Percentiles rank a stretch among this genome's conserved stretches.
Conservation (phyloP, 2,329 filamentous ascomycete species). For the Orbilia ellipsospora region DNA sequence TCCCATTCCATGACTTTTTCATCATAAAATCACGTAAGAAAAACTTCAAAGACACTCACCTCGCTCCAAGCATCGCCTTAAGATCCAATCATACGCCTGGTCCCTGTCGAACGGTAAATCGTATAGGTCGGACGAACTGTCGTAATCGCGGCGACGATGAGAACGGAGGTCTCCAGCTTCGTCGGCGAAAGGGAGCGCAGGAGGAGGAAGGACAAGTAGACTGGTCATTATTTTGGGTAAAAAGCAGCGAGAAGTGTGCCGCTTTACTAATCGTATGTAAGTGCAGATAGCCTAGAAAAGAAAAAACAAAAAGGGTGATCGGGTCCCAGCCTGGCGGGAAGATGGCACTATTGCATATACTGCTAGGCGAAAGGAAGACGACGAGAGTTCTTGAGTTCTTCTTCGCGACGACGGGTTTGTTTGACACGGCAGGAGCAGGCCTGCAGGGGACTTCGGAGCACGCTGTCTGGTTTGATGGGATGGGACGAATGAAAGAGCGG, state of each 20-base stretch:
- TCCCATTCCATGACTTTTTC: background rate
- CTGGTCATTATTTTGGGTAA: slow-evolving; percentile 27
- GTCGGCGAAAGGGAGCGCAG: slow-evolving; percentile 20
- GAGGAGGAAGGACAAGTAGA: slow-evolving; percentile 37
- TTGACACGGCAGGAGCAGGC: no score
- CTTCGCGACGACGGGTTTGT: slow-evolving; percentile 19
- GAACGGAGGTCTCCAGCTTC: slow-evolving; percentile 15
- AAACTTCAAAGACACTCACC: slow-evolving; percentile 13
- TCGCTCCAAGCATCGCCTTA: slow-evolving; percentile 48
- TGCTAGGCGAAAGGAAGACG: slow-evolving; percentile 30
- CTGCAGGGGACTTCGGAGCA: no score
- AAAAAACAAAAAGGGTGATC: slow-evolving; percentile 12
- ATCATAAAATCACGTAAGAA: background rate
- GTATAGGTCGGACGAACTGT: slow-evolving; percentile 31
- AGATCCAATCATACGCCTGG: slow-evolving; percentile 49
- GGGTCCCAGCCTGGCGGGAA: slow-evolving; percentile 18
- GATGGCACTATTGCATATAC: background rate
- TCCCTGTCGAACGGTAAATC: slow-evolving; percentile 39
- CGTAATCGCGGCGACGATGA: slow-evolving; percentile 31
- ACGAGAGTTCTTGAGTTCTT: slow-evolving; percentile 21
- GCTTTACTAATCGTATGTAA: background rate
- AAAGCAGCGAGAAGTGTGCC: background rate
- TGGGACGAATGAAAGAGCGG: no score
- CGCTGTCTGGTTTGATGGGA: no score
- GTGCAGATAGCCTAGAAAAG: background rate